Percentiles rank a stretch among this genome's conserved stretches.
phyloP scores from a whole-genome alignment of 176 grass and related monocot species.

The Oryza nivara region DNA sequence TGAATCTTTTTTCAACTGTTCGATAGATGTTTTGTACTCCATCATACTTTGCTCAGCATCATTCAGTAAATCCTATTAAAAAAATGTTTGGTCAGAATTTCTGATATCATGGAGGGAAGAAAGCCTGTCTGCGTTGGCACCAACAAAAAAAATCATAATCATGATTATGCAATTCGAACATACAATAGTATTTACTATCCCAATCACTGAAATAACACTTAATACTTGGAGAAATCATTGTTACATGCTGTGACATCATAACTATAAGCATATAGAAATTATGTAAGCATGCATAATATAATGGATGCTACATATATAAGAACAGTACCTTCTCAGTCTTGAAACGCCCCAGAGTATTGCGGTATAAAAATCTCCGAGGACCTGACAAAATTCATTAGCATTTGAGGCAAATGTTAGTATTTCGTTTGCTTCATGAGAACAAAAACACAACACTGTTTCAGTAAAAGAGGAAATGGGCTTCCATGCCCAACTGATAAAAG shows the following conservation, averaged over 20 bases:
- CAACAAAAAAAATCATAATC: background rate
- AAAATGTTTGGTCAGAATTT: background rate
- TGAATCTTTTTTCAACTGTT: constrained; percentile 71
- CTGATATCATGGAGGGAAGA: constrained; percentile 14
- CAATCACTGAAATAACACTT: background rate
- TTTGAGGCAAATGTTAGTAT: constrained; percentile 4
- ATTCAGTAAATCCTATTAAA: constrained; percentile 71
- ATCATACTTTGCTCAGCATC: constrained; percentile 77
- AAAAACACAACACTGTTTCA: background rate
- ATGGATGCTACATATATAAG: constrained; percentile 13
- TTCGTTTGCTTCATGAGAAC: background rate
- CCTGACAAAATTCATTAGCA: constrained; percentile 56
- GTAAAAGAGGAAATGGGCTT: background rate
- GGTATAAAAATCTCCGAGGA: constrained; percentile 82
- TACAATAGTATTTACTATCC: background rate
- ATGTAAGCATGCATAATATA: constrained; percentile 9
- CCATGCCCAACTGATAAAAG: background rate
- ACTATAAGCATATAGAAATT: background rate
- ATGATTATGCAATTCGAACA: background rate
- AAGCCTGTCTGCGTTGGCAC: background rate
- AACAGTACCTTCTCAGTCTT: constrained; percentile 86
- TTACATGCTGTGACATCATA: background rate
- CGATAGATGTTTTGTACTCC: constrained; percentile 64
- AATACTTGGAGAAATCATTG: constrained; percentile 7
- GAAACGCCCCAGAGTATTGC: constrained; percentile 82